Conservation (phyloP, 495 filamentous ascomycete species). For the Tuber aestivum region DNA sequence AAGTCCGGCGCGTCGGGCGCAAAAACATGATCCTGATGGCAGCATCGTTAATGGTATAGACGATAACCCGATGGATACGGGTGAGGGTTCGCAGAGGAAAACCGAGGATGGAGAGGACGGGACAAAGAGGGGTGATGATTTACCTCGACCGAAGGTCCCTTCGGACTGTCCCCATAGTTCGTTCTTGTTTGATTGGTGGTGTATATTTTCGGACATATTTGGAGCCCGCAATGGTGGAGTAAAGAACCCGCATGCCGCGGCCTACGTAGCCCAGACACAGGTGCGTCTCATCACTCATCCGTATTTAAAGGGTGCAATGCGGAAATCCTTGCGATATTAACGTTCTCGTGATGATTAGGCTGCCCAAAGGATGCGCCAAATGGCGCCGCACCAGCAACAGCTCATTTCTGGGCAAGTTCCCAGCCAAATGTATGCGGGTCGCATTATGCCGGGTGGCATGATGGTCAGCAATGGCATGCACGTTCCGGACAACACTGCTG, state of each 20-base stretch:
- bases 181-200: slow-evolving; percentile 93
- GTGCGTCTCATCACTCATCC: slow-evolving; percentile 49
- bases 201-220: slow-evolving; percentile 92
- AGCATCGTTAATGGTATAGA: slow-evolving; percentile 66
- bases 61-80: slow-evolving; percentile 74
- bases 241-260: slow-evolving; percentile 22
- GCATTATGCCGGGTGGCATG: slow-evolving; percentile 56
- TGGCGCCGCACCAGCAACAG: slow-evolving; percentile 55
- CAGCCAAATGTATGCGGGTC: slow-evolving; percentile 45
- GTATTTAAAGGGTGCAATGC: neutral
- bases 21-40: slow-evolving; percentile 55
- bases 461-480: slow-evolving; percentile 46
- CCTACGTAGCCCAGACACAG: slow-evolving; percentile 72
- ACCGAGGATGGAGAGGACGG: slow-evolving; percentile 40
- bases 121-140: slow-evolving; percentile 58
- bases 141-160: slow-evolving; percentile 67
- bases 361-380: slow-evolving; percentile 48
- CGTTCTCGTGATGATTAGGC: slow-evolving; percentile 10
- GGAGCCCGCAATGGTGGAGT: slow-evolving; percentile 53
- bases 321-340: neutral
- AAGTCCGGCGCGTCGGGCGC: slow-evolving; percentile 41
- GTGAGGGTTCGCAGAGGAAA: slow-evolving; percentile 40
- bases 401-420: slow-evolving; percentile 45
- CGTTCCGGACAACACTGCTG: slow-evolving; percentile 29
- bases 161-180: slow-evolving; percentile 59